phyloP scores from a whole-genome alignment of 2,329 filamentous ascomycete genomes.

The Apiospora aurea region DNA sequence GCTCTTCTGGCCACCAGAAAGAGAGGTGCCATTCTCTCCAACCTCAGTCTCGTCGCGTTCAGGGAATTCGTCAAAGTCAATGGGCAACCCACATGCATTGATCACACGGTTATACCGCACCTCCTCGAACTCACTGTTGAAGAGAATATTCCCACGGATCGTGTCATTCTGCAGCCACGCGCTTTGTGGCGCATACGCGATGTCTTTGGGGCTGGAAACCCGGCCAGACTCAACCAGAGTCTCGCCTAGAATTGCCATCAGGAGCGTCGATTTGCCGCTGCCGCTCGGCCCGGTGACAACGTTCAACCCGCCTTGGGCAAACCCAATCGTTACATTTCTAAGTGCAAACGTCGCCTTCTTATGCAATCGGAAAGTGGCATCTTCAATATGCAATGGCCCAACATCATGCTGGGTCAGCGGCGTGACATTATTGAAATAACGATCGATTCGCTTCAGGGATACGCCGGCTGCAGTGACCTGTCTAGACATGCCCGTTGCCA shows the following conservation, averaged over 20 bases:
- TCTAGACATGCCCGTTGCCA: slow-evolving; percentile 54
- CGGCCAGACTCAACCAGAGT: slow-evolving; percentile 56
- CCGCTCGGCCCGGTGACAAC: slow-evolving; percentile 62
- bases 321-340: slow-evolving; percentile 56
- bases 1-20: slow-evolving; percentile 65
- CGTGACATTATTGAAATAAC: slow-evolving; percentile 59
- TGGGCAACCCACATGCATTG: slow-evolving; percentile 59
- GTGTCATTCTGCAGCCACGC: slow-evolving; percentile 66
- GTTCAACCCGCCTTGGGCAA: slow-evolving; percentile 61
- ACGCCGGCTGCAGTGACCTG: slow-evolving; percentile 51
- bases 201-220: slow-evolving; percentile 57
- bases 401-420: slow-evolving; percentile 56
- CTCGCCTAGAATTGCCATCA: slow-evolving; percentile 62
- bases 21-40: slow-evolving; percentile 61
- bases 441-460: slow-evolving; percentile 60
- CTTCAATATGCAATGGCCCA: slow-evolving; percentile 55
- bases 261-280: slow-evolving; percentile 63
- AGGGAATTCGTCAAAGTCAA: slow-evolving; percentile 59
- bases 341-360: slow-evolving; percentile 59
- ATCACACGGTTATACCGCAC: slow-evolving; percentile 62
- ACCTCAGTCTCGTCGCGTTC: slow-evolving; percentile 59
- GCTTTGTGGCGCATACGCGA: slow-evolving; percentile 64
- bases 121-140: slow-evolving; percentile 58
- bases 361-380: slow-evolving; percentile 57
- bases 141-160: slow-evolving; percentile 62